Evolutionary conservation across 495 filamentous ascomycete genomes (phyloP), one percentile per base, ranked within the genome.

Genomic region (Schizothecium vesticola): DNA sequence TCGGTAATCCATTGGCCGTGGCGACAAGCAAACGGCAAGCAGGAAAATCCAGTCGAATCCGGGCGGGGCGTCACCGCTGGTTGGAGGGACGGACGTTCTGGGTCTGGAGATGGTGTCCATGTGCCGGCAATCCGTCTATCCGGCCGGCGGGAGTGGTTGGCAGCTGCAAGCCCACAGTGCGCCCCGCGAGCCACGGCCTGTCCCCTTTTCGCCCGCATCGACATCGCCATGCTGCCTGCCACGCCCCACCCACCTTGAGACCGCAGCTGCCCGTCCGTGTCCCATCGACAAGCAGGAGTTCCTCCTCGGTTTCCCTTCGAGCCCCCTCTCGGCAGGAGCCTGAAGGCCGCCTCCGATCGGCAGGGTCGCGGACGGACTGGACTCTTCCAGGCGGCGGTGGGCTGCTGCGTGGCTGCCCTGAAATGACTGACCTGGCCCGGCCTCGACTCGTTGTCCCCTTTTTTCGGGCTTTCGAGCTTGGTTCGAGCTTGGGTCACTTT

Each of bases 141-240:
- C 7, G 61, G 13, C 28, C 61, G 61, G 12, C 61, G 31, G 28
- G 28, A 36, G 61, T 36, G 61, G 28, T 33, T 33, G 61, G 61
- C 61, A 64, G 57, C 31, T 43, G 29, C 31, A 64, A 55, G 33
- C 28, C 29, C 61, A 64, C 61, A 64, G 61, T 64, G 61, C 31
- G 61, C 33, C 3, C 28, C 28, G 28, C 1, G 28, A 9, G 28
- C 11, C 31, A 19, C 26, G 7, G 5, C 25, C 22, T 21, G 21
- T 33, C 16, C 31, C 31, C 61, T 29, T 63, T 26, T 22, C 31
- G 28, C 31, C 61, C 23, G 25, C 19, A n/a, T 51, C 43, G 16
- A 16, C 7, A 51, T 51, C 43, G 43, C 43, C 43, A 51, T 51
- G 43, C 43, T 51, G 19, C 43, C 43, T 51, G 16, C 43, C 43